These are phyloP conservation scores for Pisolithus marmoratus DNA, from an alignment of 768 basidiomycete species.

Conservation along the genomic window DNA sequence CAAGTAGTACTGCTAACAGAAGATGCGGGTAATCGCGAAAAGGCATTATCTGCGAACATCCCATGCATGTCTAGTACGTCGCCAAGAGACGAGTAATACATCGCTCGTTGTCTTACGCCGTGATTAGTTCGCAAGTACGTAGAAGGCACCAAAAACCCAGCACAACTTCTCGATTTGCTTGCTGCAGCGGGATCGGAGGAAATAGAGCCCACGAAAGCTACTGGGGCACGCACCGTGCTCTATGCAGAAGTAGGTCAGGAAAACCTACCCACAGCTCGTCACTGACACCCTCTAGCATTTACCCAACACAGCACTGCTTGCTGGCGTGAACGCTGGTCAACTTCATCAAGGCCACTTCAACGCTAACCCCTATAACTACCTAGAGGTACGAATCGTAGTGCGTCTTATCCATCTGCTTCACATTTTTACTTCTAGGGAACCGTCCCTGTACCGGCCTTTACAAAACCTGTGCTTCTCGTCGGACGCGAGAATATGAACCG, in stretches of 20 bases:
- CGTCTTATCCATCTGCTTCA: background rate
- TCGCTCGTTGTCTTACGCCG: background rate
- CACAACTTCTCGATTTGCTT: slow-evolving; percentile 74
- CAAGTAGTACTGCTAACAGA: slow-evolving; percentile 81
- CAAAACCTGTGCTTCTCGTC: slow-evolving; percentile 75
- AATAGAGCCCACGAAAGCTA: slow-evolving; percentile 57
- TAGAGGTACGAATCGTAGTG: slow-evolving; percentile 54
- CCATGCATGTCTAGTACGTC: slow-evolving; percentile 54
- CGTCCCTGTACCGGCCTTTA: slow-evolving; percentile 67
- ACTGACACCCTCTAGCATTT: slow-evolving; percentile 56
- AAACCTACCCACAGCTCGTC: background rate
- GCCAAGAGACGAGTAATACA: background rate
- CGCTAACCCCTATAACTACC: slow-evolving; percentile 92
- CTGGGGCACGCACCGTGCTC: slow-evolving; percentile 47
- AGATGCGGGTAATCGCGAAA: slow-evolving; percentile 77
- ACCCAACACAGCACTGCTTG: slow-evolving; percentile 59
- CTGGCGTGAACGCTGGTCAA: slow-evolving; percentile 80
- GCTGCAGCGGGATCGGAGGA: slow-evolving; percentile 60
- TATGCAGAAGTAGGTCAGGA: slow-evolving; percentile 63
- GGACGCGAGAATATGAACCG: slow-evolving; percentile 95
- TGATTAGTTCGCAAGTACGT: slow-evolving; percentile 72
- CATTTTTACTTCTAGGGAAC: slow-evolving; percentile 50
- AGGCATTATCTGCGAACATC: slow-evolving; percentile 64
- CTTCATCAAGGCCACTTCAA: slow-evolving; percentile 93
- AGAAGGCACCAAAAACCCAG: slow-evolving; percentile 59